These are phyloP conservation scores for Lithospermum erythrorhizon DNA, from an alignment of 257 asterid genomes.

Conservation along the genomic window DNA sequence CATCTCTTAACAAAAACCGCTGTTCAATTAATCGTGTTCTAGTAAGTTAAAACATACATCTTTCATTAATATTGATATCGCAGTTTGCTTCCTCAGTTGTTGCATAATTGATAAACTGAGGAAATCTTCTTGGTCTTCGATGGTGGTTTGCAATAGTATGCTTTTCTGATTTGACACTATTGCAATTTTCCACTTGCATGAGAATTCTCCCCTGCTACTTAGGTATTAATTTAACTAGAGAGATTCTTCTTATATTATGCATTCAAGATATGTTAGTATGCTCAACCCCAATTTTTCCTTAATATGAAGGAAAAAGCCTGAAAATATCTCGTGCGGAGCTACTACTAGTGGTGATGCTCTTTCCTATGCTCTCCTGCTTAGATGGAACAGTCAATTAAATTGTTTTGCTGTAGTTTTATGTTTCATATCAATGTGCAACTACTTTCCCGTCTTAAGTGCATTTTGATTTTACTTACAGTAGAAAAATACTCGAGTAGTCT, in stretches of 20 bases:
- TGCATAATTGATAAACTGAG: not conserved
- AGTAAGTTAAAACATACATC: constrained; percentile 43
- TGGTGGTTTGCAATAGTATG: not conserved
- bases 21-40: constrained; percentile 85
- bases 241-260: not conserved
- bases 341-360: too few species aligned
- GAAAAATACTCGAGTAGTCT: not conserved
- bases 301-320: not conserved
- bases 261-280: not conserved
- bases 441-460: too few species aligned
- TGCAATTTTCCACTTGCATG: not conserved
- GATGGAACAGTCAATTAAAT: too few species aligned
- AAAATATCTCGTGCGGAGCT: too few species aligned
- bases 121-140: not conserved
- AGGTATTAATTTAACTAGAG: not conserved
- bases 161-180: not conserved
- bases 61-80: constrained; percentile 10
- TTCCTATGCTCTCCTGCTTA: too few species aligned
- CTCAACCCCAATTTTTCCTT: not conserved
- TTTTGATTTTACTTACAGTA: too few species aligned
- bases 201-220: not conserved
- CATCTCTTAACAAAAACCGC: constrained; percentile 90
- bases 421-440: too few species aligned
- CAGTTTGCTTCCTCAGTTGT: constrained; percentile 2
- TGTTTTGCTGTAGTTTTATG: too few species aligned